phyloP scores from a whole-genome alignment of 1,284 basidiomycete species.

The Fomitopsis betulina region DNA sequence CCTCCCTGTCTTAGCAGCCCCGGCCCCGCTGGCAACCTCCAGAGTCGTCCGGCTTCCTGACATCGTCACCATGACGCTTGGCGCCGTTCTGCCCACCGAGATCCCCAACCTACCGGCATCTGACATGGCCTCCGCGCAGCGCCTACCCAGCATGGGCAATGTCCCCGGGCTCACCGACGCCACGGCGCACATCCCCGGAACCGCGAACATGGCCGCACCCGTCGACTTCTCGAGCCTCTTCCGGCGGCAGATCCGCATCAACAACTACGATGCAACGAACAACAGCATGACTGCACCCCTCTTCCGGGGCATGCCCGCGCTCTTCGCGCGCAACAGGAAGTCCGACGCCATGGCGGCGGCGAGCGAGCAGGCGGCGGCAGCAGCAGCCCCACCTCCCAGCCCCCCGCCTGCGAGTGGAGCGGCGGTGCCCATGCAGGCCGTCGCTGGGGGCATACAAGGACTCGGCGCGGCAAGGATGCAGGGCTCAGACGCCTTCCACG shows the following conservation, averaged over 20 bases:
- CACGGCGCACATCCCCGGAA: neutral
- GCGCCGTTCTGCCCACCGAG: conserved; percentile 10
- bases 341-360: neutral
- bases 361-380: neutral
- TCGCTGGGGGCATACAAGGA: neutral
- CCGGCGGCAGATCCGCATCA: conserved; percentile 7
- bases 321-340: conserved; percentile 3
- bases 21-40: conserved; percentile 15
- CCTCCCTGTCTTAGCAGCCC: conserved; percentile 6
- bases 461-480: conserved; percentile 8
- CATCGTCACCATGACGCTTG: conserved; percentile 11
- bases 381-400: neutral
- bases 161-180: neutral
- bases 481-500: conserved; percentile 8
- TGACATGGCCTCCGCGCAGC: neutral
- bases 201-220: neutral
- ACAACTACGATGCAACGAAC: conserved; percentile 1
- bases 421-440: conserved; percentile 4
- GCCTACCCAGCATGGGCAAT: neutral
- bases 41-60: conserved; percentile 7
- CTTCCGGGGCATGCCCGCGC: neutral
- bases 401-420: neutral
- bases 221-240: neutral
- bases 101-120: conserved; percentile 11
- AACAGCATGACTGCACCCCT: conserved; percentile 1